These are phyloP conservation scores for Solanum commersonii DNA, from an alignment of 257 asterid genomes.

Conservation along the genomic window DNA sequence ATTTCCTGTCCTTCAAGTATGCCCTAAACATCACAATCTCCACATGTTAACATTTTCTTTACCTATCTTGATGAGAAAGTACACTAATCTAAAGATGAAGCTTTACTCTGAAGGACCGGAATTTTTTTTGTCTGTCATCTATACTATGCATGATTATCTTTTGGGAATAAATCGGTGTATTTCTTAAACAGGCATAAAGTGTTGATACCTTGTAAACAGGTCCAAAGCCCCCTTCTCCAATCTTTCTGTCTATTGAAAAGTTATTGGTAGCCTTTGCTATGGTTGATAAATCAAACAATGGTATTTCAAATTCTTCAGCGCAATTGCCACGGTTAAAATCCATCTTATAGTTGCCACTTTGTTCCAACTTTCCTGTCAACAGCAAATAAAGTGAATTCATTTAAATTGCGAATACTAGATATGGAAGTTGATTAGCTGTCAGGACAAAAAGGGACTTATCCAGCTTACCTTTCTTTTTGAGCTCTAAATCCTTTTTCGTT, in stretches of 20 bases:
- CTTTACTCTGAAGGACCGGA: not conserved
- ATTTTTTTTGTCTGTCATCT: not conserved
- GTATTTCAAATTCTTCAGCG: conserved; percentile 24
- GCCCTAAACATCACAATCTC: conserved; percentile 21
- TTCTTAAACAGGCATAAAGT: not conserved
- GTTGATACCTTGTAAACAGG: conserved; percentile 44
- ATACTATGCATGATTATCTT: not conserved
- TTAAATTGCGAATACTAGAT: not conserved
- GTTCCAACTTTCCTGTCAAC: not conserved
- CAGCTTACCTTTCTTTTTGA: not conserved
- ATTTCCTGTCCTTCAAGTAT: conserved; percentile 28
- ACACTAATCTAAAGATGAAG: not conserved
- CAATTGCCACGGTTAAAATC: not conserved
- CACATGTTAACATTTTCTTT: not conserved
- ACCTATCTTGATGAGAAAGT: not conserved
- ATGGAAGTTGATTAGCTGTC: not conserved
- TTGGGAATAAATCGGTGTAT: not conserved
- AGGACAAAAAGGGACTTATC: not conserved
- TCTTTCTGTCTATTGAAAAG: conserved; percentile 25
- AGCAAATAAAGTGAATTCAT: not conserved
- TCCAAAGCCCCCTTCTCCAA: conserved; percentile 57
- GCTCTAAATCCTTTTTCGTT: not conserved
- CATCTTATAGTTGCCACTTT: not conserved
- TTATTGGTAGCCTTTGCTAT: conserved; percentile 23
- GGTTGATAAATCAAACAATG: conserved; percentile 17